These are phyloP conservation scores for Zygosaccharomyces sapae DNA, from an alignment of 1,139 yeast genomes.

Conservation along the genomic window DNA sequence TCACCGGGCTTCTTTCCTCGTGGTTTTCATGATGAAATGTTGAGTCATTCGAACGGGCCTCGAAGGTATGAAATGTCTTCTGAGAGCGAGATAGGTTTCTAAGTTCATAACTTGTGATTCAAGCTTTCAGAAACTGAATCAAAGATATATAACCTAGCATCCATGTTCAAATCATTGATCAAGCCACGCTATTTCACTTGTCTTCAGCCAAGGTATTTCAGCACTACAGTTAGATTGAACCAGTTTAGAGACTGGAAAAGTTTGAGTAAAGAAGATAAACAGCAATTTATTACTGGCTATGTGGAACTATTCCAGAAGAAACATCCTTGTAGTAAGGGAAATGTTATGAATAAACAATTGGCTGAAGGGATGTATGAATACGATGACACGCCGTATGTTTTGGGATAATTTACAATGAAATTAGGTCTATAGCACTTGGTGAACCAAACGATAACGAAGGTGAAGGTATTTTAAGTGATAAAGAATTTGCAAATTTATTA, in stretches of 20 bases:
- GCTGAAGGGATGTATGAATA: conserved; percentile 37
- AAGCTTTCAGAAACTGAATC: no score
- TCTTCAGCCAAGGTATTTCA: not conserved
- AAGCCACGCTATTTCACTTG: not conserved
- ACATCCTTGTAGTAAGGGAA: conserved; percentile 30
- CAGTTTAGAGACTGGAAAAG: conserved; percentile 30
- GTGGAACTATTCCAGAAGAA: conserved; percentile 33
- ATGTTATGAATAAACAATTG: conserved; percentile 32
- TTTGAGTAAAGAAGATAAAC: conserved; percentile 26
- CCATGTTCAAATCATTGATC: not conserved
- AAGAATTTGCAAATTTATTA: conserved; percentile 4
- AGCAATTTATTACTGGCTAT: conserved; percentile 30
- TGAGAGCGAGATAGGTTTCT: not conserved
- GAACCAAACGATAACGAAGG: conserved; percentile 19
- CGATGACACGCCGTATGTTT: conserved; percentile 38
- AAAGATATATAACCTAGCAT: not conserved
- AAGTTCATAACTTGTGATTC: not conserved
- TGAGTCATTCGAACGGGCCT: not conserved
- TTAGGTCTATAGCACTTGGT: conserved; percentile 24
- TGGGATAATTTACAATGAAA: conserved; percentile 36
- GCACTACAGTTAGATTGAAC: not conserved
- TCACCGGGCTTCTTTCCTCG: not conserved
- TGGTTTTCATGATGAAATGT: not conserved
- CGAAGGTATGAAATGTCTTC: not conserved
- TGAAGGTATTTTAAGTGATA: conserved; percentile 12